These are phyloP conservation scores for Triticum urartu DNA, from an alignment of 176 grass and related monocot species.

Conservation along the genomic window DNA sequence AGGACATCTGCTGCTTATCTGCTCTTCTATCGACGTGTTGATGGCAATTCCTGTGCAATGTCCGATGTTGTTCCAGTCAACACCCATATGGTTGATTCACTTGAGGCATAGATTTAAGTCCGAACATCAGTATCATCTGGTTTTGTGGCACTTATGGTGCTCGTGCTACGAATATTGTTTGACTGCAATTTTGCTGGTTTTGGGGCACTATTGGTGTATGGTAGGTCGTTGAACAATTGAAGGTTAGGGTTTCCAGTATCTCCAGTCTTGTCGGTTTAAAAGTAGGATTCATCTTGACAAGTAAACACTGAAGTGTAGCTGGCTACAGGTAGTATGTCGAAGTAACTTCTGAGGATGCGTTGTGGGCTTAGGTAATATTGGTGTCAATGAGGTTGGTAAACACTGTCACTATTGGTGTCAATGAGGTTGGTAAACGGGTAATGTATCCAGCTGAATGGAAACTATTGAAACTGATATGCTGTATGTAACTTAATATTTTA, in stretches of 20 bases:
- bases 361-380: background rate
- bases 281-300: background rate
- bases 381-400: background rate
- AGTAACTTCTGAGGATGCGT: background rate
- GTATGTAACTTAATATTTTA: background rate
- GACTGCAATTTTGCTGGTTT: background rate
- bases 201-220: background rate
- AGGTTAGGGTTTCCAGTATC: background rate
- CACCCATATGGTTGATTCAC: conserved; percentile 47
- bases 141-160: conserved; percentile 20
- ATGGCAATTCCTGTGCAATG: conserved; percentile 31
- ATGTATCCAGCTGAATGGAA: background rate
- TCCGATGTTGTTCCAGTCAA: conserved; percentile 26
- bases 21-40: conserved; percentile 74
- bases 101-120: conserved; percentile 31
- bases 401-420: background rate
- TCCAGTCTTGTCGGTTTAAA: too few species aligned
- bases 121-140: background rate
- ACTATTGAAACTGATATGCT: background rate
- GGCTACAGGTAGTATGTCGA: background rate
- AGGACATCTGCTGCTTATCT: conserved; percentile 84
- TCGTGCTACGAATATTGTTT: conserved; percentile 4
- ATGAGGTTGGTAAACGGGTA: background rate
- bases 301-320: background rate
- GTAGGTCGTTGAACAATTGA: background rate